Percentiles rank a stretch among this genome's conserved stretches.
These are phyloP conservation scores for Ustilago xerochloae DNA, from an alignment of 1,284 basidiomycete species.

Conservation along the genomic window DNA sequence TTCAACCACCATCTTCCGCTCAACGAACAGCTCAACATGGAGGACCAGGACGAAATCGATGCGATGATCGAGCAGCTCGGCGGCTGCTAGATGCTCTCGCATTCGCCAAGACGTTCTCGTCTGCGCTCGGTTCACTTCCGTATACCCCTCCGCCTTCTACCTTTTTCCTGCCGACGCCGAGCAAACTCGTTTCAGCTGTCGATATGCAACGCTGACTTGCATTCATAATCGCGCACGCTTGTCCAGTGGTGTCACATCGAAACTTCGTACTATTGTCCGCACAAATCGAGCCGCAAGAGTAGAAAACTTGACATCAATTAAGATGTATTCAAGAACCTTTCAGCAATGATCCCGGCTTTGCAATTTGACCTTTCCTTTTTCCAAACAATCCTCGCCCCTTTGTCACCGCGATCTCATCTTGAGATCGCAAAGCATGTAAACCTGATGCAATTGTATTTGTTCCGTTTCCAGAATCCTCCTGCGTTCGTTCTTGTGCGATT, in stretches of 20 bases:
- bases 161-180: too few relatives aligned
- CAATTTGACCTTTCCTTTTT: too few relatives aligned
- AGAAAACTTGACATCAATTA: too few relatives aligned
- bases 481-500: too few relatives aligned
- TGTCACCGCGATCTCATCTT: neutral
- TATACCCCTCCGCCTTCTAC: conserved; percentile 22
- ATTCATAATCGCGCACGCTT: too few relatives aligned
- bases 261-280: too few relatives aligned
- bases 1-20: neutral
- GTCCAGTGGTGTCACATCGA: too few relatives aligned
- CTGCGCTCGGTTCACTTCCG: neutral
- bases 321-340: too few relatives aligned
- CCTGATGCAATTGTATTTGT: conserved; percentile 25
- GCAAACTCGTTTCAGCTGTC: neutral
- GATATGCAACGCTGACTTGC: neutral
- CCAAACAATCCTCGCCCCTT: neutral
- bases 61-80: conserved; percentile 68
- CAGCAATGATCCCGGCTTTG: too few relatives aligned
- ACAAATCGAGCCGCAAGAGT: too few relatives aligned
- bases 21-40: conserved; percentile 60
- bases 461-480: neutral
- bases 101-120: neutral
- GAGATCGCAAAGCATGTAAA: neutral
- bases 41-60: conserved; percentile 67
- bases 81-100: conserved; percentile 30